Evolutionary conservation across 768 basidiomycete species (phyloP).

Genomic region (Phylloporus sp.): DNA sequence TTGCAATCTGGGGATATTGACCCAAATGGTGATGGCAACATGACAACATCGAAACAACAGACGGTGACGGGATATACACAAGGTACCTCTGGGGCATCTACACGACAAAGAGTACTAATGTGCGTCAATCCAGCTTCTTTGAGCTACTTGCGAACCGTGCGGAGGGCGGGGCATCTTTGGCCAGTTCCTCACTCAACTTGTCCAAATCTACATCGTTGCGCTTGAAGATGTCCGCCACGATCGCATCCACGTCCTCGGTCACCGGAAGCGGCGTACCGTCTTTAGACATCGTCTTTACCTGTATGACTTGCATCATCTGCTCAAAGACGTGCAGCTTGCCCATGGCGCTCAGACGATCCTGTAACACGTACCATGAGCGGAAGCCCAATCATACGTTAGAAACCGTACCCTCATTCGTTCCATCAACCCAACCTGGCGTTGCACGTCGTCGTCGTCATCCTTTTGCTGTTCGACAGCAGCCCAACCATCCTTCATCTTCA

Average conservation of each 20-base stretch:
- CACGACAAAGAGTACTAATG: too few species aligned
- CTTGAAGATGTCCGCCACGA: conserved; percentile 30
- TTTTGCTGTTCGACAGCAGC: conserved; percentile 26
- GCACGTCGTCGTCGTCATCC: conserved; percentile 16
- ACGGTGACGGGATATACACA: too few species aligned
- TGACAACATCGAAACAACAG: too few species aligned
- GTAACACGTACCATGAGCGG: neutral
- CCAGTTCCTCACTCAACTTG: conserved; percentile 23
- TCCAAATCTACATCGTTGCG: conserved; percentile 30
- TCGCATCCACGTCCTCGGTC: conserved; percentile 28
- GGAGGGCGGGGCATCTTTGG: conserved; percentile 14
- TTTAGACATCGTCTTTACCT: conserved; percentile 26
- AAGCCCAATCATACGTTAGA: neutral
- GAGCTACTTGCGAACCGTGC: conserved; percentile 23
- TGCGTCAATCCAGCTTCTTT: conserved; percentile 29
- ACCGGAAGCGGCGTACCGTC: conserved; percentile 22
- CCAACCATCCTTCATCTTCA: conserved; percentile 28
- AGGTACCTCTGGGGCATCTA: too few species aligned
- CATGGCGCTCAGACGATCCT: conserved; percentile 29
- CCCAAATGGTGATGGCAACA: too few species aligned
- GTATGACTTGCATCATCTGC: conserved; percentile 32
- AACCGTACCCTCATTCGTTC: conserved; percentile 25
- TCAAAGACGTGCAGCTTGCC: conserved; percentile 27
- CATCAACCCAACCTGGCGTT: conserved; percentile 26
- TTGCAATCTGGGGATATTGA: too few species aligned